Evolutionary conservation across 2,329 filamentous ascomycete species (phyloP).

Genomic region (Aspergillus spinulosporus): DNA sequence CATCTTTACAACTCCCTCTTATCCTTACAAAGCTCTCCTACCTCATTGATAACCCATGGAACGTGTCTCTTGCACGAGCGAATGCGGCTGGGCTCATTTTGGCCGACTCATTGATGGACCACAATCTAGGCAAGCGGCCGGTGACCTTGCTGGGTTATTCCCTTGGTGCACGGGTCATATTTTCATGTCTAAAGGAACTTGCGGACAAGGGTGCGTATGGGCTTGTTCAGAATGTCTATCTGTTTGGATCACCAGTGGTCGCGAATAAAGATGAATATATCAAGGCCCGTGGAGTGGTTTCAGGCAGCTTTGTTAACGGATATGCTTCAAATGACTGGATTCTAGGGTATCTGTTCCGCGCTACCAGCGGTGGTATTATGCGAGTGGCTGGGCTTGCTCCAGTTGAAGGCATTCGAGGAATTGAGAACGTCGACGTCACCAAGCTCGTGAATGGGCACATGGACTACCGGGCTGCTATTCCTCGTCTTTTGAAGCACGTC

Average conservation of each 20-base stretch:
- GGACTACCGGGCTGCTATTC: slow-evolving; percentile 94
- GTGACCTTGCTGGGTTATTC: slow-evolving; percentile 95
- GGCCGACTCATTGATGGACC: slow-evolving; percentile 88
- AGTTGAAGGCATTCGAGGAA: slow-evolving; percentile 71
- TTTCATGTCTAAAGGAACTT: slow-evolving; percentile 84
- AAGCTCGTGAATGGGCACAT: slow-evolving; percentile 87
- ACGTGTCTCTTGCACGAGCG: slow-evolving; percentile 89
- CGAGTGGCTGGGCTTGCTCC: slow-evolving; percentile 79
- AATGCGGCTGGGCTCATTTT: slow-evolving; percentile 86
- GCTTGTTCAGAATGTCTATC: slow-evolving; percentile 88
- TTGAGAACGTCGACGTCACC: slow-evolving; percentile 90
- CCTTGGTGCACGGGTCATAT: slow-evolving; percentile 87
- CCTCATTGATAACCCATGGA: slow-evolving; percentile 97
- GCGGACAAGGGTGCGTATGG: slow-evolving; percentile 80
- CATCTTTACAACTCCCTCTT: slow-evolving; percentile 86
- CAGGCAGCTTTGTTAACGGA: slow-evolving; percentile 91
- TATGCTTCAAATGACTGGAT: slow-evolving; percentile 98
- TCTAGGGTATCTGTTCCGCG: slow-evolving; percentile 87
- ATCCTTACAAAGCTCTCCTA: slow-evolving; percentile 92
- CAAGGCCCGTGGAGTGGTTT: slow-evolving; percentile 75
- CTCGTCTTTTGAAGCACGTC: slow-evolving; percentile 77
- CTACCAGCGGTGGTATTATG: slow-evolving; percentile 89
- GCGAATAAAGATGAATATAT: slow-evolving; percentile 89
- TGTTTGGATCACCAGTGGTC: slow-evolving; percentile 90
- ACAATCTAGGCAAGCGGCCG: slow-evolving; percentile 85